Base-by-base conservation (phyloP, 1,139 yeast genomes). In the Candida frijolesensis region DNA sequence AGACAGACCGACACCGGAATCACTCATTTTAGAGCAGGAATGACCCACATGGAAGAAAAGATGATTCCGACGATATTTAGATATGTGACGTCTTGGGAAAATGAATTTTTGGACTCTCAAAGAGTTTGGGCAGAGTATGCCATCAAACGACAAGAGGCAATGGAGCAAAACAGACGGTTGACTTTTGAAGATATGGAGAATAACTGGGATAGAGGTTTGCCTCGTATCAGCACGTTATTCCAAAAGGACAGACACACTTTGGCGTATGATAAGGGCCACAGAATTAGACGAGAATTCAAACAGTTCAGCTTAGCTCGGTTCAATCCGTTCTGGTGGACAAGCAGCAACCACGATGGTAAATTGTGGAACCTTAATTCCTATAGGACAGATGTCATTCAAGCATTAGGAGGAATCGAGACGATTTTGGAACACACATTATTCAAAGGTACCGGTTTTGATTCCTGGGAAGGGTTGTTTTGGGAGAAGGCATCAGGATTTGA, bases 391-490 rank as follows among this genome's bases (percentile, higher is more conserved):
- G 97, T 94, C 1, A 92, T 95, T 42, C 98, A 94, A 68, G 97
- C 98, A 0, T 76, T 95, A 8, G 99, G 99, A 42, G 99, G 99
- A 48, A 89, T 95, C 55, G 98, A 94, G 62, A 91, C 99, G 0
- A 94, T 95, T 64, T 70, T 95, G 56, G 99, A 94, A 62, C 99
- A 95, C 62, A 91, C 99, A 0, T 70, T 95, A 48, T 95, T 94
- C 74, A 89, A 89, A 64, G 99, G 96, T 18, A 95, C 99, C 0
- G 99, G 99, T 0, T 95, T 95, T 65, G 96, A 89, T 60, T 89
- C 96, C 9, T 95, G 99, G 99, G 99, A 95, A 72, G 99, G 99
- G 3, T 74, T 95, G 27, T 95, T 95, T 67, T 95, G 99, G 99
- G 99, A 95, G 63, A 90, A 90, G 62, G 94, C 96, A 0, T 85